Percentiles rank a stretch among this genome's conserved stretches.
Conservation (phyloP, 108 stramenopile genomes). For the Fragilariopsis cylindrus region DNA sequence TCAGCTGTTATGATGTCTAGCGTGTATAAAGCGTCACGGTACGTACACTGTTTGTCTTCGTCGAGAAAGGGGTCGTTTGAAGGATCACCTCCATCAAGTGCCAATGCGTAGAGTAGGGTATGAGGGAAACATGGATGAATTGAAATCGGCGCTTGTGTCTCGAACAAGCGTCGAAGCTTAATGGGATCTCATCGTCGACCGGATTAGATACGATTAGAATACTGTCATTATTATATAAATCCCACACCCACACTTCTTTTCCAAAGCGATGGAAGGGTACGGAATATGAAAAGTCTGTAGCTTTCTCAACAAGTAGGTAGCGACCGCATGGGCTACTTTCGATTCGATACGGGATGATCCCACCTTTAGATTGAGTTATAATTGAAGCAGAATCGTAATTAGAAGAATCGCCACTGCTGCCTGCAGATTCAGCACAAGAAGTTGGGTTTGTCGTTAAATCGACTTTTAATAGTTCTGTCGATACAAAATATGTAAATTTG, state of each 20-base stretch:
- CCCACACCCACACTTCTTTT: conserved; percentile 3
- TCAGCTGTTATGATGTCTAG: background rate
- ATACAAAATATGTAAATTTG: background rate
- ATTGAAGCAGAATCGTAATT: background rate
- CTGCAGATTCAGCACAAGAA: background rate
- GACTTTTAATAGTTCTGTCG: background rate
- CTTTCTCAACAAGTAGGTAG: background rate
- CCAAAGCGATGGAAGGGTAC: conserved; percentile 16
- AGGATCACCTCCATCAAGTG: conserved; percentile 24
- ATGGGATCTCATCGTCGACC: conserved; percentile 18
- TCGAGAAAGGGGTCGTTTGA: background rate
- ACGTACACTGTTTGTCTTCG: background rate
- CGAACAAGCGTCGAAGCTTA: conserved; percentile 22
- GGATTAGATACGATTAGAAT: background rate
- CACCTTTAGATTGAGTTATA: background rate
- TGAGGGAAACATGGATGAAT: conserved; percentile 14
- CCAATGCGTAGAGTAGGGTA: conserved; percentile 3
- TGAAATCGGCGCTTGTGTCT: conserved; percentile 2
- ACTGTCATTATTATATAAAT: background rate
- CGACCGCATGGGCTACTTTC: conserved; percentile 10
- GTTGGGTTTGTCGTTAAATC: background rate
- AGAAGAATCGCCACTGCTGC: background rate
- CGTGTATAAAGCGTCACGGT: conserved; percentile 11
- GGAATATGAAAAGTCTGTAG: conserved; percentile 3
- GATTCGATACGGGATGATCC: background rate